A percentile compares a stretch with the other conserved stretches of the same genome.
Conservation (phyloP, 2,329 filamentous ascomycete genomes). For the Colletotrichum lentis region DNA sequence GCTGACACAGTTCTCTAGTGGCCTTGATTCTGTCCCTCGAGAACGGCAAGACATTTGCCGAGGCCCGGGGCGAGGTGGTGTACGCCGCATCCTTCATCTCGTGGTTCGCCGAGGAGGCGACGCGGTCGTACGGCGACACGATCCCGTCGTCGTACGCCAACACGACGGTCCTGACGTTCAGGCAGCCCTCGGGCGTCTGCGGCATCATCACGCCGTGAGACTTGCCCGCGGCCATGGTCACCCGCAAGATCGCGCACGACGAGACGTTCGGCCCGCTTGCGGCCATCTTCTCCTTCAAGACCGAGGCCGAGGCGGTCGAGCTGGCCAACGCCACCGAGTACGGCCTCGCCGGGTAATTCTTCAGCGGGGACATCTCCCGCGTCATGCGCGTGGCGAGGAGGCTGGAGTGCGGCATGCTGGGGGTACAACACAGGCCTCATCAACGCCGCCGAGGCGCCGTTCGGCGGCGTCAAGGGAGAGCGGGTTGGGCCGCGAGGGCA, state of each 20-base stretch:
- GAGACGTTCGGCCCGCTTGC: conserved; percentile 79
- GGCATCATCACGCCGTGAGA: conserved; percentile 74
- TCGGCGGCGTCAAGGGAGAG: conserved; percentile 50
- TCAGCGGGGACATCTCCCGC: conserved; percentile 57
- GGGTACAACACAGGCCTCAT: conserved; percentile 48
- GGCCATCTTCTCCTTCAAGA: conserved; percentile 73
- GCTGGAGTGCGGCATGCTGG: conserved; percentile 57
- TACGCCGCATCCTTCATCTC: conserved; percentile 62
- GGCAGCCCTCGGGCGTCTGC: conserved; percentile 73
- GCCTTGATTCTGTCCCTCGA: conserved; percentile 54
- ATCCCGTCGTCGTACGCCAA: conserved; percentile 54
- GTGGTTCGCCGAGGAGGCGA: conserved; percentile 65
- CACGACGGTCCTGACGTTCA: conserved; percentile 69
- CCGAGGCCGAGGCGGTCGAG: conserved; percentile 73
- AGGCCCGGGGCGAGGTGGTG: conserved; percentile 63
- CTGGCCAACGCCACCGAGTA: conserved; percentile 73
- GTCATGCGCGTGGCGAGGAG: conserved; percentile 55
- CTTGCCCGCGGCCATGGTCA: conserved; percentile 64
- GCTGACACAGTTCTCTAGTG: conserved; percentile 35
- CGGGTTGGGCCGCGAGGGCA: conserved; percentile 48
- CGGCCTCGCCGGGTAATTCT: conserved; percentile 77
- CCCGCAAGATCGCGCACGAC: conserved; percentile 61
- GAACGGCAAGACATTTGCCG: conserved; percentile 64
- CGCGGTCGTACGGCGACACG: conserved; percentile 64
- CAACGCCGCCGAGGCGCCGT: conserved; percentile 47